Base-by-base conservation (phyloP, 352 stramenopile species). In the Phytophthora gonapodyides region DNA sequence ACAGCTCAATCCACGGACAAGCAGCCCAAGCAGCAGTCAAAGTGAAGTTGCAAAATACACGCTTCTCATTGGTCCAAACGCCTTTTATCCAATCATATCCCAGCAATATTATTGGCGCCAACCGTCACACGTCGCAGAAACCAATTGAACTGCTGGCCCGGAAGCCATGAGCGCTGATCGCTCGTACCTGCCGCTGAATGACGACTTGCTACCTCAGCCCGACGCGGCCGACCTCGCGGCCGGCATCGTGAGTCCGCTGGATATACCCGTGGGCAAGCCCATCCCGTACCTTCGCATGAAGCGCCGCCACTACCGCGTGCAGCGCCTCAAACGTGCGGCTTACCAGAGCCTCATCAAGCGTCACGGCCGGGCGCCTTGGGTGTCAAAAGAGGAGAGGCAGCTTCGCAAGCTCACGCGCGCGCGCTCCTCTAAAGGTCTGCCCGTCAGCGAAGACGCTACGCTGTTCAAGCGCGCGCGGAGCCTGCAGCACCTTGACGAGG, bases 401-500 rank as follows among this genome's bases (percentile, higher is more conserved):
- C 30, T 67, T n/a, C 15, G 16, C 40, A 58, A 38, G 24, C 30
- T 59, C 17, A 36, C 56, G 35, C 63, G 67, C 4, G 31, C 46
- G 12, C 59, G 64, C 6, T 73, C 67, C 15, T 53, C 9, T 9
- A 16, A 41, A 17, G 55, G 50, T 17, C 52, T 73, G n/a, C 47
- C 49, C n/a, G 36, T 69, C n/a, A 40, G 27, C 1, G 34, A 48
- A 19, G 38, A 62, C 50, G 31, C 24, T 12, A 13, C 44, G 27
- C 33, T 61, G n/a, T 24, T 47, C 17, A 17, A 55, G 1, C 15
- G 47, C 33, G 13, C 62, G 16, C 30, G 52, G 24, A 11, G 49
- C 7, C 36, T 76, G 15, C 52, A 60, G 21, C 46, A 62, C 1
- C 48, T 76, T 58, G 44, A 76, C 43, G 52, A 72, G n/a, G 57